Evolutionary conservation across 208 protist species (phyloP).

Genomic region (Leptomonas seymouri): DNA sequence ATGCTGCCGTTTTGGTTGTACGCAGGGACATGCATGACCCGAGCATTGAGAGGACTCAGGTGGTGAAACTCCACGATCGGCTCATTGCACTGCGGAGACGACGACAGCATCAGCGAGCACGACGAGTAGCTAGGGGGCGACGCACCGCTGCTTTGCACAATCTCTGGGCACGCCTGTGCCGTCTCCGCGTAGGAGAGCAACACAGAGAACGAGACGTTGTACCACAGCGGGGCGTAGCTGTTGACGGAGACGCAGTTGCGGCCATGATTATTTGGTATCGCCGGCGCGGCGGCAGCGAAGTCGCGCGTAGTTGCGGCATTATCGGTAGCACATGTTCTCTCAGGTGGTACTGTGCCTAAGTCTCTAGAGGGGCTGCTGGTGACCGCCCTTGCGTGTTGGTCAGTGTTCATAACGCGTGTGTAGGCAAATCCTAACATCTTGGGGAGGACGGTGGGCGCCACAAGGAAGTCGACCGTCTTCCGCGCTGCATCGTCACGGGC

Average conservation of each 20-base stretch:
- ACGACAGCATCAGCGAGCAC: constrained; percentile 21
- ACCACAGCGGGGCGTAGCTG: constrained; percentile 54
- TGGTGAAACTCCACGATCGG: constrained; percentile 9
- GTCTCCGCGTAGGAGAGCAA: constrained; percentile 29
- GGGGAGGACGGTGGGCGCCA: background rate
- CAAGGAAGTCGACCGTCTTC: too few species aligned
- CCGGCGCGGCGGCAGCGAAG: background rate
- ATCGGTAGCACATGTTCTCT: too few species aligned
- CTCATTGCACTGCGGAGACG: constrained; percentile 22
- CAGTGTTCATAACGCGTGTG: constrained; percentile 4
- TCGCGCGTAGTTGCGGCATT: too few species aligned
- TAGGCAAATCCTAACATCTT: constrained; percentile 11
- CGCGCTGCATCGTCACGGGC: background rate
- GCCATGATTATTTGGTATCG: constrained; percentile 15
- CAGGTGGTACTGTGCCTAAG: too few species aligned
- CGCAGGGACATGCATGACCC: background rate
- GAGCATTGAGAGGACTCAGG: constrained; percentile 12
- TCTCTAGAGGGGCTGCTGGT: too few species aligned
- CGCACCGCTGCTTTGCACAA: background rate
- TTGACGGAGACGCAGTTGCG: constrained; percentile 36
- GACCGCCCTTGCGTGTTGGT: too few species aligned
- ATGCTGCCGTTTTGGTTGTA: background rate
- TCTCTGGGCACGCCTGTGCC: constrained; percentile 4
- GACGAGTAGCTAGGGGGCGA: background rate
- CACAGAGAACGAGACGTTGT: constrained; percentile 54